Evolutionary conservation across 2,329 filamentous ascomycete genomes (phyloP), one percentile per base, ranked within the genome.

Genomic region (Diaporthe citriasiana): DNA sequence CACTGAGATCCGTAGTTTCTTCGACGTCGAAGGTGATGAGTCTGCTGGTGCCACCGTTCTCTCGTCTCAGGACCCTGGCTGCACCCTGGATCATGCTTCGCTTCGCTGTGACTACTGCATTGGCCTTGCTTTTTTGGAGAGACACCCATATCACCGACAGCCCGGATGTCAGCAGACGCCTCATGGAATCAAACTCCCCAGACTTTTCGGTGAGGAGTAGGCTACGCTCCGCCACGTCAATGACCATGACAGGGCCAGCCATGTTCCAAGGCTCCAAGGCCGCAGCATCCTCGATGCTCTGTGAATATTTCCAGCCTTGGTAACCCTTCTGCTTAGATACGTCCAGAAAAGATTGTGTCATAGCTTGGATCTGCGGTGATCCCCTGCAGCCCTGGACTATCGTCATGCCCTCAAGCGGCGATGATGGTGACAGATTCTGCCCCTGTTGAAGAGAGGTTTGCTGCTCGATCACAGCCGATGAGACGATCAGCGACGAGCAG

Each of bases 401-500:
- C 1, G 8, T 51, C 60, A 66, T 30, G 8, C 60, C 45, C 22
- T 47, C 45, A 17, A 66, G 60, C 1, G 45, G 30, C 4, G 10
- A 17, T 51, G 42, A 10, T 51, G 12, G 12, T 9, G 60, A 50
- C 17, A 19, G 22, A n/a, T 19, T 22, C 19, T 22, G 19, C 6
- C 45, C 45, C 45, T 47, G 45, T 6, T 47, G 45, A 9, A 7
- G 45, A 10, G 45, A n/a, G 1, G 19, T 7, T 22, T 22, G 45
- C 19, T 22, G 45, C 19, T 47, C 19, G 19, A 47, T 35, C 12
- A 50, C 30, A 25, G 45, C 19, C 8, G 60, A 66, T 12, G 60
- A 66, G 13, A 66, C 60, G 30, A 66, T 66, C 6, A 66, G 45
- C 42, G 60, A 66, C 13, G 60, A 66, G 30, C 33, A n/a, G 13